Evolutionary conservation across 495 filamentous ascomycete species (phyloP).

Genomic region (Xylaria venustula): DNA sequence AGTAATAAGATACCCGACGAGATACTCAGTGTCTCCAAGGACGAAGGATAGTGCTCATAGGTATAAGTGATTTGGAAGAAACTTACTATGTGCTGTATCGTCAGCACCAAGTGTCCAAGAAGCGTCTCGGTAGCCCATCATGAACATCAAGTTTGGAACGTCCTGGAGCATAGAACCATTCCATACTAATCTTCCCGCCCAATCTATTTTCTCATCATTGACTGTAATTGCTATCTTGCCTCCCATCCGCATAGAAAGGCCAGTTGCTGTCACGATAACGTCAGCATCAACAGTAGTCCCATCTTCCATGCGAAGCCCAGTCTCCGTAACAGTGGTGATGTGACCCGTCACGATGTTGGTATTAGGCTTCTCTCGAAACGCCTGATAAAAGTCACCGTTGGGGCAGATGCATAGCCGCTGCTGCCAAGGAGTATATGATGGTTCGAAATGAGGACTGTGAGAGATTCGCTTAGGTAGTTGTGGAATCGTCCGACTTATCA

Average conservation of each 20-base stretch:
- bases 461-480: slow-evolving; percentile 57
- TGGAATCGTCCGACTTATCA: slow-evolving; percentile 39
- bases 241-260: slow-evolving; percentile 58
- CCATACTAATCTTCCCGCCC: slow-evolving; percentile 53
- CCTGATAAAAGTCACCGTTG: slow-evolving; percentile 69
- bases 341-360: slow-evolving; percentile 64
- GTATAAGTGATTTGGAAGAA: not conserved
- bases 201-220: slow-evolving; percentile 51
- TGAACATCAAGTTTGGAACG: slow-evolving; percentile 55
- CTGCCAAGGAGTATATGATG: slow-evolving; percentile 69
- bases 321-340: slow-evolving; percentile 61
- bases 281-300: slow-evolving; percentile 62
- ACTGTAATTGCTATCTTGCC: slow-evolving; percentile 51
- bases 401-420: slow-evolving; percentile 73
- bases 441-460: slow-evolving; percentile 67
- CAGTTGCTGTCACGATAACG: slow-evolving; percentile 75
- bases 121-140: slow-evolving; percentile 58
- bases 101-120: slow-evolving; percentile 63
- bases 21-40: too few species aligned
- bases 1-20: not conserved
- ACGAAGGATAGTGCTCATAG: too few species aligned
- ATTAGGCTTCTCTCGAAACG: slow-evolving; percentile 52
- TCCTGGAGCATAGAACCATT: slow-evolving; percentile 60
- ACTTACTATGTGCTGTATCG: slow-evolving; percentile 41
- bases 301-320: slow-evolving; percentile 56